Evolutionary conservation across 2,329 filamentous ascomycete genomes (phyloP).

Genomic region (Zelopaecilomyces penicillatus): DNA sequence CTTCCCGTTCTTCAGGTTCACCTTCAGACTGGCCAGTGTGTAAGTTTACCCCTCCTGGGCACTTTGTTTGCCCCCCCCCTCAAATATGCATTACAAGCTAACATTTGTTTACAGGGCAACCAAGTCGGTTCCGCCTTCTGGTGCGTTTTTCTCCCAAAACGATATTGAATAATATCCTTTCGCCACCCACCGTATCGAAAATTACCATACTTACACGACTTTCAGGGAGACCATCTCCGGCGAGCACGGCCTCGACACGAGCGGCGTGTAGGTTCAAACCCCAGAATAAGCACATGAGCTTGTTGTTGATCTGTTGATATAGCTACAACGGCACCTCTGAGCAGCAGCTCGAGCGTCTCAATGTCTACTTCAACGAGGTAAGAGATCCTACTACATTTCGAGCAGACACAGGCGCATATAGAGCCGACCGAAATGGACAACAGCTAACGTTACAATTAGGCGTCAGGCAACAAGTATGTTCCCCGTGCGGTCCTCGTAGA

Average conservation of each 20-base stretch:
- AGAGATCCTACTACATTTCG: background rate
- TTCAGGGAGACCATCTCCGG: slow-evolving; percentile 69
- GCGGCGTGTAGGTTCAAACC: slow-evolving; percentile 51
- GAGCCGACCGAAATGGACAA: background rate
- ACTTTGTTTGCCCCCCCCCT: background rate
- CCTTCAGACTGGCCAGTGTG: slow-evolving; percentile 99
- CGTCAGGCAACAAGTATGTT: slow-evolving; percentile 96
- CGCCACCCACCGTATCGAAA: slow-evolving; percentile 1
- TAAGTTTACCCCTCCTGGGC: slow-evolving; percentile 36
- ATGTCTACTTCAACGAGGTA: slow-evolving; percentile 90
- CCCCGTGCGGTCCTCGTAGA: slow-evolving; percentile 98
- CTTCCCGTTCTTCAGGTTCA: slow-evolving; percentile 65
- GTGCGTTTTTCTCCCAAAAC: slow-evolving; percentile 5
- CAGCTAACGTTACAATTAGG: slow-evolving; percentile 42
- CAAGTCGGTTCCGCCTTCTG: slow-evolving; percentile 99
- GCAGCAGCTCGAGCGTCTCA: slow-evolving; percentile 99
- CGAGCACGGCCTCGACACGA: slow-evolving; percentile 93
- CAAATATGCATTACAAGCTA: slow-evolving; percentile 19
- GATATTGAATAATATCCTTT: background rate
- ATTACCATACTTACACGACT: slow-evolving; percentile 2
- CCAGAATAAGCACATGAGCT: background rate
- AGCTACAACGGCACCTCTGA: slow-evolving; percentile 93
- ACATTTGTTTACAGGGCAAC: slow-evolving; percentile 67
- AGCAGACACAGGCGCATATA: background rate
- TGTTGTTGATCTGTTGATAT: background rate